Percentiles rank a stretch among this genome's conserved stretches.
These are phyloP conservation scores for Cryptosporidium canis DNA, from an alignment of 169 alveolate species.

Conservation along the genomic window DNA sequence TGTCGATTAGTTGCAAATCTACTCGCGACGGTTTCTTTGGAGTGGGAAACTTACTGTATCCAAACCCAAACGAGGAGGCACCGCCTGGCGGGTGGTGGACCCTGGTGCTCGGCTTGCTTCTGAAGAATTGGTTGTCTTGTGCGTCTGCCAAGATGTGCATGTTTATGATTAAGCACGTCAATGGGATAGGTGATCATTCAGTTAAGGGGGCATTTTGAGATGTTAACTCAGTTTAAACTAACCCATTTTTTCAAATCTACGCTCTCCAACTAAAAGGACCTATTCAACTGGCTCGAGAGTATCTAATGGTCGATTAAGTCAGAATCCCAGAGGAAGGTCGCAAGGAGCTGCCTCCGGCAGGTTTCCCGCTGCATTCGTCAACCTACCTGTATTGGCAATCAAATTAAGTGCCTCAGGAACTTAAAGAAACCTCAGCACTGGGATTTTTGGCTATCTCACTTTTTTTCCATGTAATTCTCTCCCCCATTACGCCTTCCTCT, in stretches of 20 bases:
- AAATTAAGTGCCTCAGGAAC: background rate
- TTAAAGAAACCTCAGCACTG: background rate
- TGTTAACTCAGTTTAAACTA: background rate
- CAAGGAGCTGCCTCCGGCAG: too few relatives aligned
- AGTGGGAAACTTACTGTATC: constrained; percentile 12
- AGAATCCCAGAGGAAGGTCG: too few relatives aligned
- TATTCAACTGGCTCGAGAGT: too few relatives aligned
- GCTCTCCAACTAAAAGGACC: too few relatives aligned
- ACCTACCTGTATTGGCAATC: background rate
- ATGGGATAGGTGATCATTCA: too few relatives aligned
- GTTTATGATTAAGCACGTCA: background rate
- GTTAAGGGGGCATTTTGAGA: background rate
- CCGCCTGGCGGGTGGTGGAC: constrained; percentile 74
- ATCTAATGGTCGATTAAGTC: too few relatives aligned
- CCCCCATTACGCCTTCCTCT: background rate
- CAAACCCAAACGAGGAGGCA: constrained; percentile 26
- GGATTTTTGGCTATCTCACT: background rate
- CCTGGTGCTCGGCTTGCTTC: constrained; percentile 64
- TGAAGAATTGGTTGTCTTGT: constrained; percentile 46
- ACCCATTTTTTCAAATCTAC: constrained; percentile 4
- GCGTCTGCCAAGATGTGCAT: constrained; percentile 4
- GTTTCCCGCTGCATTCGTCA: too few relatives aligned
- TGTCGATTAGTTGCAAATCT: too few relatives aligned
- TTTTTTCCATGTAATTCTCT: background rate
- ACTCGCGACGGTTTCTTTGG: background rate